Conservation (phyloP, 805 yeast species). For the Saccharomycopsis malanga region DNA sequence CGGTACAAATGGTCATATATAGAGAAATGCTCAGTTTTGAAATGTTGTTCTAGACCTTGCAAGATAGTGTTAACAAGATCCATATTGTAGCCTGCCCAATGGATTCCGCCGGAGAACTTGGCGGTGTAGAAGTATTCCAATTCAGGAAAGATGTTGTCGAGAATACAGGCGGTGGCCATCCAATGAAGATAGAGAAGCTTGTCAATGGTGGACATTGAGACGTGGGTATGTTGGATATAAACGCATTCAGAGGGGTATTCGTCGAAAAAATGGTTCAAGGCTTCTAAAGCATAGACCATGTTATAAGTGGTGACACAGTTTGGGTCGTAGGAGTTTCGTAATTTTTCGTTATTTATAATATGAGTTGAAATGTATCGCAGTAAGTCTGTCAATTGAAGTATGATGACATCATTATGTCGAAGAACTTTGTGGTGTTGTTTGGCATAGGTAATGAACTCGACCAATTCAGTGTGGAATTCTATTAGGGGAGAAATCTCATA, state of each 20-base stretch:
- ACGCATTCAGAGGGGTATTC: conserved; percentile 7
- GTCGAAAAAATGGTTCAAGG: conserved; percentile 9
- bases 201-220: conserved; percentile 8
- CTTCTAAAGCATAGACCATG: conserved; percentile 1
- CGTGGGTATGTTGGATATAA: conserved; percentile 5
- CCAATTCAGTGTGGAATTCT: conserved; percentile 12
- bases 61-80: conserved; percentile 10
- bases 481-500: conserved; percentile 6
- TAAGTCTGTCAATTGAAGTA: conserved; percentile 7
- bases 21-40: background rate
- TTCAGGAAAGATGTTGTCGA: conserved; percentile 20
- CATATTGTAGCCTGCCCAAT: conserved; percentile 12
- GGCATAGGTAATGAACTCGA: conserved; percentile 1
- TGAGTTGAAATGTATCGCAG: background rate
- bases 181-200: conserved; percentile 17
- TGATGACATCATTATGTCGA: background rate
- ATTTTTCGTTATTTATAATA: conserved; percentile 6
- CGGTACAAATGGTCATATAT: conserved; percentile 4
- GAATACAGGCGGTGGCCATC: conserved; percentile 9
- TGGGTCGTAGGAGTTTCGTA: conserved; percentile 6
- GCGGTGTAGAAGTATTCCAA: conserved; percentile 13
- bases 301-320: conserved; percentile 9
- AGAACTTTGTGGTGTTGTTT: background rate
- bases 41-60: background rate
- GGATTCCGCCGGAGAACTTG: conserved; percentile 13